Evolutionary conservation across 192 early-diverging fungal species (phyloP).

Genomic region (Coemansia sp.): DNA sequence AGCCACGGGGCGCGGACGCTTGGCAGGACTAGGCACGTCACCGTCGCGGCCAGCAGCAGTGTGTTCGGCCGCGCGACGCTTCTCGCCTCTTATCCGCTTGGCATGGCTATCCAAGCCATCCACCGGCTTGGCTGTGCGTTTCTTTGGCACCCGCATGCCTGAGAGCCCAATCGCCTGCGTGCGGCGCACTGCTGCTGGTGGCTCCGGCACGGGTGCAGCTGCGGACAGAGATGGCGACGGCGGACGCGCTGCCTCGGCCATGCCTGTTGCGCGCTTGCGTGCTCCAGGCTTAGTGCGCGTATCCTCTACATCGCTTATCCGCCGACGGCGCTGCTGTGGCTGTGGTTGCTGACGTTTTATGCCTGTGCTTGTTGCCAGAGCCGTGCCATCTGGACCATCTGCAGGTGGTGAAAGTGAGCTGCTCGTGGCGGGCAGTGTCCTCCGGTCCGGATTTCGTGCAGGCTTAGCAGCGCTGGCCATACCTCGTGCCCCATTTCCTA

Average conservation of each 20-base stretch:
- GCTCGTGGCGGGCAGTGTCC: background rate
- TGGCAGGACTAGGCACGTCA: background rate
- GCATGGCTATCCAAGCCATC: background rate
- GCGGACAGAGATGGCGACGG: background rate
- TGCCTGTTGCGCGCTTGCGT: conserved; percentile 5
- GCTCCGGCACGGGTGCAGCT: background rate
- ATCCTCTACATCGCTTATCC: conserved; percentile 8
- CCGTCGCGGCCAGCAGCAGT: background rate
- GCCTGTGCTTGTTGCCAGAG: conserved; percentile 4
- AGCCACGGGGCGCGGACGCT: conserved; percentile 7
- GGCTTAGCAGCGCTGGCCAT: background rate
- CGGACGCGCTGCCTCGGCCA: conserved; percentile 1
- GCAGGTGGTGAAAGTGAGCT: conserved; percentile 10
- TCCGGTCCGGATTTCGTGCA: background rate
- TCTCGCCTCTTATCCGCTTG: conserved; percentile 7
- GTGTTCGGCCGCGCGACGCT: background rate
- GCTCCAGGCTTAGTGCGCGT: background rate
- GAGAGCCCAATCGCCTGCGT: conserved; percentile 2
- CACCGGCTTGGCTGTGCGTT: conserved; percentile 10
- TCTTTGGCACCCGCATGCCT: conserved; percentile 41
- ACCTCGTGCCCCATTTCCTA: too few relatives aligned
- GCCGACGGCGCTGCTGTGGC: background rate
- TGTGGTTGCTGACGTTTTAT: background rate
- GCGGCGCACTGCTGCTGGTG: conserved; percentile 9
- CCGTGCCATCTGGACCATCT: background rate